phyloP scores from a whole-genome alignment of 805 yeast genomes.

The Pichia thaimueangensis region DNA sequence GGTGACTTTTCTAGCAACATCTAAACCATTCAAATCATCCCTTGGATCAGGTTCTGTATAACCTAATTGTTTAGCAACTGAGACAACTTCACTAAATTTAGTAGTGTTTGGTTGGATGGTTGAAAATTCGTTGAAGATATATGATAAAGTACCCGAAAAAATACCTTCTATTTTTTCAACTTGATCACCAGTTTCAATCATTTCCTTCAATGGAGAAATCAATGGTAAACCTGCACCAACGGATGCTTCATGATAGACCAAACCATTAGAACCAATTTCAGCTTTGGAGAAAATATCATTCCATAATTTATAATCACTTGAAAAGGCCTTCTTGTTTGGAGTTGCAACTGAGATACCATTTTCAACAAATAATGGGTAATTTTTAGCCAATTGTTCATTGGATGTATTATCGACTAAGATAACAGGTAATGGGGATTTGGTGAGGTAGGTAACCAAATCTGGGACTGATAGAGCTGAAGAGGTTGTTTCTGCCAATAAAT shows the following conservation, averaged over 20 bases:
- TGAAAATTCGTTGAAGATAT: conserved; percentile 90
- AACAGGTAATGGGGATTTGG: conserved; percentile 63
- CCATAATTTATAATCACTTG: conserved; percentile 72
- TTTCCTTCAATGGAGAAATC: conserved; percentile 80
- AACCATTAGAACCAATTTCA: conserved; percentile 50
- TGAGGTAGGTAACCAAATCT: conserved; percentile 56
- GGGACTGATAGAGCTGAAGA: conserved; percentile 47
- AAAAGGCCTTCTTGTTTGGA: conserved; percentile 97
- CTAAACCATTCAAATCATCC: conserved; percentile 96
- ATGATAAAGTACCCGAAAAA: conserved; percentile 91
- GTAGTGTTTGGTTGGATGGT: conserved; percentile 53
- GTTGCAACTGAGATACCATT: conserved; percentile 91
- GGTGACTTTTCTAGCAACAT: conserved; percentile 97
- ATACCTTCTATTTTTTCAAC: conserved; percentile 91
- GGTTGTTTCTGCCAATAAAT: conserved; percentile 39
- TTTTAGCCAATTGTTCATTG: conserved; percentile 64
- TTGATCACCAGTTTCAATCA: conserved; percentile 89
- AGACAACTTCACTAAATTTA: conserved; percentile 85
- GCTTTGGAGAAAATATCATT: conserved; percentile 57
- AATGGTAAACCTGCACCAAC: conserved; percentile 99
- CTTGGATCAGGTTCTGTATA: conserved; percentile 99
- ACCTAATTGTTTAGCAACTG: conserved; percentile 82
- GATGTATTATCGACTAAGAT: conserved; percentile 94
- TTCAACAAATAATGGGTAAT: conserved; percentile 67
- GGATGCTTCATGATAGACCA: conserved; percentile 96